Evolutionary conservation across 2,329 filamentous ascomycete species (phyloP).

Genomic region (Fonsecaea multimorphosa): DNA sequence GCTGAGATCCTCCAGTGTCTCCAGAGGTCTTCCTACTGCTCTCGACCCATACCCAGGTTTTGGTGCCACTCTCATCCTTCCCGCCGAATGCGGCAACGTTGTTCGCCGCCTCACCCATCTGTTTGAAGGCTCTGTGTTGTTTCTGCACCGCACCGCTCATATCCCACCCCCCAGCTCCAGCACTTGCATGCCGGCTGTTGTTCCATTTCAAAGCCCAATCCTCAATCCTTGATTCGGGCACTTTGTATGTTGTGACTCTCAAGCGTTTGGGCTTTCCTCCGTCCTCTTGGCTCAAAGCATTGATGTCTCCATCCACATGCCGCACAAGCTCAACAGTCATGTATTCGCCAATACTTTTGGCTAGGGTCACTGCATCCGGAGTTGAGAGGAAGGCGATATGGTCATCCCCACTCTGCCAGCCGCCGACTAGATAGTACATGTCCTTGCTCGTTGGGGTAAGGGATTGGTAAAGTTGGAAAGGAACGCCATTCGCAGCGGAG

Average conservation of each 20-base stretch:
- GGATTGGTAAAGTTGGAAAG: constrained; percentile 21
- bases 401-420: constrained; percentile 17
- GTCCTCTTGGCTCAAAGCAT: not conserved
- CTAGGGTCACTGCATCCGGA: constrained; percentile 13
- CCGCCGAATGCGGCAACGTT: constrained; percentile 15
- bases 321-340: constrained; percentile 21
- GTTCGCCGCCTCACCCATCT: constrained; percentile 22
- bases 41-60: constrained; percentile 21
- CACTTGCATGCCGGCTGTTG: not conserved
- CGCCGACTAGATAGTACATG: constrained; percentile 21
- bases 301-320: constrained; percentile 23
- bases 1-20: not conserved
- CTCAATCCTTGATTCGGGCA: not conserved
- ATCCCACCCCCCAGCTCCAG: constrained; percentile 22
- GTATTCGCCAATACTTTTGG: constrained; percentile 20
- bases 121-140: constrained; percentile 21
- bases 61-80: constrained; percentile 1
- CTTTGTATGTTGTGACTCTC: constrained; percentile 6
- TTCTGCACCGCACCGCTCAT: constrained; percentile 21
- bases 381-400: constrained; percentile 24
- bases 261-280: constrained; percentile 3
- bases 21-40: not conserved
- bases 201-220: constrained; percentile 19
- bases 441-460: not conserved
- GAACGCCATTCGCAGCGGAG: constrained; percentile 3